These are phyloP conservation scores for Suillus fuscotomentosus DNA, from an alignment of 768 basidiomycete species.

Conservation along the genomic window DNA sequence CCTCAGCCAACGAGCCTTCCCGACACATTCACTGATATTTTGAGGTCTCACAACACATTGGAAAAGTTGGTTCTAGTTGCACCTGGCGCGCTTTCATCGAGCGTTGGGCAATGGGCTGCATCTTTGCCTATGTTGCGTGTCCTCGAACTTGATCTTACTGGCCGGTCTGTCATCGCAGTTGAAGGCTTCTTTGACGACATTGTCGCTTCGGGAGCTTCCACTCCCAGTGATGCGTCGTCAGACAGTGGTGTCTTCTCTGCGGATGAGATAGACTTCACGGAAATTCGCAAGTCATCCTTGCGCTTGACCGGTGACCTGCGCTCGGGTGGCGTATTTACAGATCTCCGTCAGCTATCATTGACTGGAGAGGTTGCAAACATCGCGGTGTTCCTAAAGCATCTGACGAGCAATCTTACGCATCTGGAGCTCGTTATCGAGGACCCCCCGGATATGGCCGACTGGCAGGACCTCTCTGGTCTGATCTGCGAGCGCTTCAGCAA, in stretches of 20 bases:
- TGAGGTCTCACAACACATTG: conserved; percentile 55
- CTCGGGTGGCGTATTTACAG: conserved; percentile 54
- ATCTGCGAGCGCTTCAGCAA: conserved; percentile 62
- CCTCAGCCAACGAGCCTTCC: conserved; percentile 68
- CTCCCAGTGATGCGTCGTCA: conserved; percentile 67
- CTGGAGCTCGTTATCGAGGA: conserved; percentile 80
- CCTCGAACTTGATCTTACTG: conserved; percentile 71
- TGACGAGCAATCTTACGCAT: conserved; percentile 61
- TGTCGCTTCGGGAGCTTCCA: conserved; percentile 63
- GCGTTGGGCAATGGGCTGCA: conserved; percentile 73
- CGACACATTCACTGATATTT: conserved; percentile 65
- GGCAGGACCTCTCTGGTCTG: conserved; percentile 67
- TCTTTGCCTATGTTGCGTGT: conserved; percentile 59
- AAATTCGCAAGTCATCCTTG: conserved; percentile 68
- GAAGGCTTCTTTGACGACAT: conserved; percentile 81
- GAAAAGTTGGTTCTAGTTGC: conserved; percentile 67
- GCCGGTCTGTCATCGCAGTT: conserved; percentile 64
- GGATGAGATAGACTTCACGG: conserved; percentile 75
- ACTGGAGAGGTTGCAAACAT: conserved; percentile 72
- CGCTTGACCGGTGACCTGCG: conserved; percentile 61
- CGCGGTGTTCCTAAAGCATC: conserved; percentile 67
- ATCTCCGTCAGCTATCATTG: conserved; percentile 59
- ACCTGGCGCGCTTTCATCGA: conserved; percentile 70
- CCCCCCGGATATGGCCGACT: conserved; percentile 70
- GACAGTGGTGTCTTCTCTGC: conserved; percentile 80